Evolutionary conservation across 441 rosid species (phyloP).

Genomic region (Francoa sonchifolia): DNA sequence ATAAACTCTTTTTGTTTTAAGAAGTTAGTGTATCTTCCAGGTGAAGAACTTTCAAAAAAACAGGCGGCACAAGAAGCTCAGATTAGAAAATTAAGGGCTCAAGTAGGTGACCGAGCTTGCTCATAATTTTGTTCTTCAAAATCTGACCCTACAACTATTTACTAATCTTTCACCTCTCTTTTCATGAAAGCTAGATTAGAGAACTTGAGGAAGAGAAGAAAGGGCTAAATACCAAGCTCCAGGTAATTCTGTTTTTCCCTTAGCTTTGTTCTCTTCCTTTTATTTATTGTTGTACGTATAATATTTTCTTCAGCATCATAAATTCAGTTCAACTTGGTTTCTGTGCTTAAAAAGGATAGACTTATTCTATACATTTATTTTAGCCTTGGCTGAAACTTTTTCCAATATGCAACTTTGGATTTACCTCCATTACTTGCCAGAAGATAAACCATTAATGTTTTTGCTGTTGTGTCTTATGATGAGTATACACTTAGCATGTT

Average conservation of each 20-base stretch:
- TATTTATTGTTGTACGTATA: too few relatives aligned
- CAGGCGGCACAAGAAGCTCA: constrained; percentile 96
- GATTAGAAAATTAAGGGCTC: constrained; percentile 93
- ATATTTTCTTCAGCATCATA: too few relatives aligned
- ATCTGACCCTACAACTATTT: background rate
- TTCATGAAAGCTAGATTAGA: constrained; percentile 48
- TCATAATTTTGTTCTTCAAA: background rate
- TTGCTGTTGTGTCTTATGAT: too few relatives aligned
- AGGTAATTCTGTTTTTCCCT: constrained; percentile 42
- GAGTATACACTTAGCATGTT: too few relatives aligned
- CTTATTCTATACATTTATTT: too few relatives aligned
- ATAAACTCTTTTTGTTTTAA: background rate
- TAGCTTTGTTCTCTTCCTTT: constrained; percentile 4
- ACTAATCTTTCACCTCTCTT: constrained; percentile 11
- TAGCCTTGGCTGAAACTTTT: too few relatives aligned
- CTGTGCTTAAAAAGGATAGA: too few relatives aligned
- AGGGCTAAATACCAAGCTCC: constrained; percentile 85
- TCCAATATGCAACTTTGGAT: too few relatives aligned
- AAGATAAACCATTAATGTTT: too few relatives aligned
- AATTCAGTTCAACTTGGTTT: too few relatives aligned
- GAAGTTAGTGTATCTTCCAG: constrained; percentile 25
- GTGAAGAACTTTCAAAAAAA: constrained; percentile 97
- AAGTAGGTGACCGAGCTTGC: constrained; percentile 33
- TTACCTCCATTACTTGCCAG: too few relatives aligned
- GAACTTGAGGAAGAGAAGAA: constrained; percentile 98